Evolutionary conservation across 2,329 filamentous ascomycete genomes (phyloP), one percentile per base, ranked within the genome.

Genomic region (Xylariales sp.): DNA sequence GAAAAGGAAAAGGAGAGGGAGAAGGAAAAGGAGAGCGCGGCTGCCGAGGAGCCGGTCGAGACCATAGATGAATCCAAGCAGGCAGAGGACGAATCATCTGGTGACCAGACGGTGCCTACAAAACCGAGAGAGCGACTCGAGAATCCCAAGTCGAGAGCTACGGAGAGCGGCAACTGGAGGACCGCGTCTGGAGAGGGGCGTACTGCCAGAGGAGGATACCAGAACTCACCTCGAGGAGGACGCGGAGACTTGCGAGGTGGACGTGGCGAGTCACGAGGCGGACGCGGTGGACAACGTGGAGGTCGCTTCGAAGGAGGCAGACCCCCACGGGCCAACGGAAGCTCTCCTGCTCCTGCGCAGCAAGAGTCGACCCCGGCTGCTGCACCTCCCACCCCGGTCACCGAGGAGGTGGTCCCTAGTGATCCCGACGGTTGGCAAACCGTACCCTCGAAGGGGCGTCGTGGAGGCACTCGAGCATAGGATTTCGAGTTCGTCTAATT

Each of bases 341-440:
- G 43, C 57, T 18, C 38, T 3, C 12, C 36, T 18, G 18, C 38
- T 33, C 14, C 42, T 34, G 18, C 22, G 15, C 22, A 28, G 29
- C 24, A 35, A 60, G 41, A 71, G 71, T 43, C 61, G 64, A 32
- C 65, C 65, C 32, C 74, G 74, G 56, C 65, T 9, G 54, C 68
- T 45, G 55, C 59, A 29, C 42, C 56, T 16, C 46, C 57, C 36
- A 46, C 57, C 25, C 45, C 51, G n/a, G 24, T 51, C 18, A 53
- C 57, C 24, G 50, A 45, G 9, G 55, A 68, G 39, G 52, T 56
- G 24, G 60, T 64, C 25, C n/a, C n/a, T n/a, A n/a, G n/a, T n/a
- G 74, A 78, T 34, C 78, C 78, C 27, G 79, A 83, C 57, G 80
- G 80, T 50, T 84, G 80, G 80, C 80, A 76, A 48, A 83, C 76